Conservation (phyloP, 305 asterid genomes). For the Fraxinus latifolia region DNA sequence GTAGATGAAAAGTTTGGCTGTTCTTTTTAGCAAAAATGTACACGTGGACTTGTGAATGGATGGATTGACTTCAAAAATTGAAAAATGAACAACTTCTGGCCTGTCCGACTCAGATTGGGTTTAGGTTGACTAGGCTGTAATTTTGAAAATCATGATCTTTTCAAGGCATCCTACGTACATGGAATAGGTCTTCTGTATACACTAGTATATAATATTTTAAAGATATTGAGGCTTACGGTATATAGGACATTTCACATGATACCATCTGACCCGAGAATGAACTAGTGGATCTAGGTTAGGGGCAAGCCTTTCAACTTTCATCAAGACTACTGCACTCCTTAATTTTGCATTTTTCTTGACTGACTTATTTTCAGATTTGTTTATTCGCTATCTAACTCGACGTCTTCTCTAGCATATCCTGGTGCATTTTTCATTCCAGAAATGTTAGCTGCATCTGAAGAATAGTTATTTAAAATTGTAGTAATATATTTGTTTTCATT, state of each 20-base stretch:
- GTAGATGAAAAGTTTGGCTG: background rate
- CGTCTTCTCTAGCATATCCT: conserved; percentile 20
- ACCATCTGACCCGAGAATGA: background rate
- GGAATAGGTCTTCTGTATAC: background rate
- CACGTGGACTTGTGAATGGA: background rate
- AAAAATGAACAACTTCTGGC: background rate
- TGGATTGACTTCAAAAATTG: background rate
- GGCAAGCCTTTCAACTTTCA: background rate
- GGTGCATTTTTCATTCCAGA: conserved; percentile 10
- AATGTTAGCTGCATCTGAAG: conserved; percentile 14
- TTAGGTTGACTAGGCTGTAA: background rate
- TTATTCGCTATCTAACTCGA: background rate
- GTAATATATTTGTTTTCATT: conserved; percentile 19
- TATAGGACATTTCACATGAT: background rate
- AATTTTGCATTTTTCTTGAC: background rate
- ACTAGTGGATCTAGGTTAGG: background rate
- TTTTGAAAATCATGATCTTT: background rate
- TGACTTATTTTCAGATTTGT: background rate
- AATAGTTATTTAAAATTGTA: background rate
- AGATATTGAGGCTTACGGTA: background rate
- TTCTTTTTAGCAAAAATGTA: background rate
- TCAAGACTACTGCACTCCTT: background rate
- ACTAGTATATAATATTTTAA: background rate
- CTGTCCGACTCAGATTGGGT: background rate
- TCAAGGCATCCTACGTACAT: background rate